Base-by-base conservation (phyloP, 2,329 filamentous ascomycete species). In the Microcyclospora pomicola region DNA sequence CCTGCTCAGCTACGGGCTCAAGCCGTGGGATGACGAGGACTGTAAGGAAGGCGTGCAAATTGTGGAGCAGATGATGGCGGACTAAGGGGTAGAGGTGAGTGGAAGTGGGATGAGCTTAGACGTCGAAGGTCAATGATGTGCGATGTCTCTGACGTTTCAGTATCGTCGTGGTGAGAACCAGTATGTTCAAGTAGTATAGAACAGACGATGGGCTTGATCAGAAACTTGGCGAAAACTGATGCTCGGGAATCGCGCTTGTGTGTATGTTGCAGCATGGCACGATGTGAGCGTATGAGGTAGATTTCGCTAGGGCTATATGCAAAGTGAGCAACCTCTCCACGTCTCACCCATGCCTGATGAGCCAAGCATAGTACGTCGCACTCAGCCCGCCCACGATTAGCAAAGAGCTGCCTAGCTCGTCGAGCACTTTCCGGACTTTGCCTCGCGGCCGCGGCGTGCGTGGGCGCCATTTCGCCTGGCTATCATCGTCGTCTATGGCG, bases 361-460 rank as follows among this genome's bases (percentile, higher is more conserved):
- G 60, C 61, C 76, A 82, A 24, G 66, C 66, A 67, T 82, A 91
- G 56, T 77, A 76, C 11, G 64, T 46, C 33, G 77, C 57, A 14
- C 73, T 75, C 57, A 82, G 71, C 67, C 72, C 74, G 5, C 66
- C 67, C 3, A 86, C 76, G 34, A 72, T 66, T 62, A 72, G 75
- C 13, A 77, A 50, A 33, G 72, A 77, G 7, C 65, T 69, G 59
- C 67, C 69, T 29, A 85, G 60, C 56, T 88, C 80, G 16, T 66
- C 63, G 27, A 64, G 55, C 5, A 81, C 68, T 4, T 73, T 54
- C 1, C 57, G 55, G 2, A 71, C 55, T 15, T 58, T 63, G 36
- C 61, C 54, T 40, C 44, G 31, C 43, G 32, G 50, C 54, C 54
- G 53, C 12, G 12, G 30, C 56, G 48, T 52, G 49, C 49, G 54